Conservation (phyloP, 1,139 yeast genomes). For the Geotrichum macrosporum region DNA sequence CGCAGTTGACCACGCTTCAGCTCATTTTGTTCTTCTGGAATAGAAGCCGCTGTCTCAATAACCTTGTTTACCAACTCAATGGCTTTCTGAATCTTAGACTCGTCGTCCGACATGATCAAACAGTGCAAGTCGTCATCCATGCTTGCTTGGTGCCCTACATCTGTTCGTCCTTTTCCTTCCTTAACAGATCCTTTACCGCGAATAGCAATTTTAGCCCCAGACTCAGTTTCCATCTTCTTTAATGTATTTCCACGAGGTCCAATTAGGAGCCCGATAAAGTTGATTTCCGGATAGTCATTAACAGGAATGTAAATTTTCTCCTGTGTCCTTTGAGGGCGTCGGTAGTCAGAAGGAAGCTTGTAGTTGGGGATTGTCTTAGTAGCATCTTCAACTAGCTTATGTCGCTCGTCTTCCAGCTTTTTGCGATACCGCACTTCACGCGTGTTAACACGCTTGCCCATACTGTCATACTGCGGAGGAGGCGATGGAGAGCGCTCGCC, state of each 20-base stretch:
- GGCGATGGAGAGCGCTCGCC: conserved; percentile 70
- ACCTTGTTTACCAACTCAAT: conserved; percentile 69
- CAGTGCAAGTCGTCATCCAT: conserved; percentile 84
- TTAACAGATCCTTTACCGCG: conserved; percentile 95
- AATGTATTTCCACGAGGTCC: conserved; percentile 97
- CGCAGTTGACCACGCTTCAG: conserved; percentile 85
- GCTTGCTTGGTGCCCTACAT: conserved; percentile 45
- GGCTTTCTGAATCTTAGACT: conserved; percentile 72
- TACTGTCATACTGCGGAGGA: conserved; percentile 80
- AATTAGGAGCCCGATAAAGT: conserved; percentile 81
- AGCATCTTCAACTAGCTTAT: conserved; percentile 68
- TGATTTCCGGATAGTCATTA: conserved; percentile 83
- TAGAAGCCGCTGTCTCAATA: conserved; percentile 71
- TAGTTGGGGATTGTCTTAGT: conserved; percentile 70
- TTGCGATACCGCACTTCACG: conserved; percentile 63
- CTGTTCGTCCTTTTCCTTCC: conserved; percentile 66
- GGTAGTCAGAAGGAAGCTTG: conserved; percentile 74
- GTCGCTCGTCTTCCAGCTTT: conserved; percentile 72
- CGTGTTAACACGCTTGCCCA: conserved; percentile 82
- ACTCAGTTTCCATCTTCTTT: conserved; percentile 70
- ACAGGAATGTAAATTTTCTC: conserved; percentile 86
- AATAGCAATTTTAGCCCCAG: conserved; percentile 82
- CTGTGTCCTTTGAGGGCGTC: conserved; percentile 63
- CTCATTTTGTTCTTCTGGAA: conserved; percentile 93
- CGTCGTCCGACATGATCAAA: conserved; percentile 77